Base-by-base conservation (phyloP, 2,329 filamentous ascomycete genomes). In the Helotiales sp. region DNA sequence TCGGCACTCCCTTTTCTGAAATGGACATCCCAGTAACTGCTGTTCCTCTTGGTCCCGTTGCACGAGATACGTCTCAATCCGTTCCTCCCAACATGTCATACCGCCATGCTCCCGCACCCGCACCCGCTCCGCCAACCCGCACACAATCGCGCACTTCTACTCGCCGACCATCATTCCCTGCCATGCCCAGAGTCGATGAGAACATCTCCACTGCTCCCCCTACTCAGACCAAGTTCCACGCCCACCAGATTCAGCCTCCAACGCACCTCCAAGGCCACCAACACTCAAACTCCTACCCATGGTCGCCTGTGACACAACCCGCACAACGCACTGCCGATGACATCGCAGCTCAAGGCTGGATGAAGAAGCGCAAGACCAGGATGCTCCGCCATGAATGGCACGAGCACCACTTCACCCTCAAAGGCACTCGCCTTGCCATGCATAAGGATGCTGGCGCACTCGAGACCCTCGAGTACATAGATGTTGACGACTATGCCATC, bases 1-100 rank as follows among this genome's bases (percentile, higher is more conserved):
- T 93, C 70, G 90, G 88, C n/a, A 96, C 93, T 0, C 93, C 94
- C 17, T 92, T 94, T 78, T 97, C 94, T 1, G 93, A 97, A 76
- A 90, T 95, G 84, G 95, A 97, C 77, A 89, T 94, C 13, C 94
- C 95, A 0, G 81, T 96, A 67, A 96, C 92, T 0, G 86, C 90
- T 2, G 83, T 94, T 50, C 87, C 88, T 0, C 74, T 88, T 17
- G 92, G 90, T 0, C 92, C 92, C 6, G 84, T 97, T 34, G 85
- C 90, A 52, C 91, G 95, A 60, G 91, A 96, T 75, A 83, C 85
- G 55, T 97, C 93, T 28, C 93, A 97, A 79, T 97, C 94, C 5
- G 95, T 97, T 0, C 95, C 95, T 50, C 95, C 95, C 6, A 90
- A 97, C 80, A 97, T 97, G 93, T 90, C 88, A 77, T 97, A 91